phyloP scores from a whole-genome alignment of 2,329 filamentous ascomycete species.

The Aurifilum marmelostoma region DNA sequence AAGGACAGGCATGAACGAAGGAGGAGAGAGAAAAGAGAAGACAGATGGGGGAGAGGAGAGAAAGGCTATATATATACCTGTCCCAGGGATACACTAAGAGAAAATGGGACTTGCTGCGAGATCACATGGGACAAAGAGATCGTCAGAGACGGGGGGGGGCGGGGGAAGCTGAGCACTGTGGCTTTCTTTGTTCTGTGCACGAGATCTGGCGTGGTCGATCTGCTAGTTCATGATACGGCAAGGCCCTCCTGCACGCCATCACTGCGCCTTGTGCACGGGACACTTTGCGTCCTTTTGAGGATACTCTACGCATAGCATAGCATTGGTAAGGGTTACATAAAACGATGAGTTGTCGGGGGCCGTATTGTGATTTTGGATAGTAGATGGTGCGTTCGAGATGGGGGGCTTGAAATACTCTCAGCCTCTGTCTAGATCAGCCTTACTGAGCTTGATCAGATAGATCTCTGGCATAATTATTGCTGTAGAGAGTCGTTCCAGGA shows the following conservation, averaged over 20 bases:
- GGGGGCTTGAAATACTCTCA: no score
- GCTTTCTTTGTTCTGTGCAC: background rate
- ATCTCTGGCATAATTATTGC: background rate
- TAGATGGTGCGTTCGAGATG: background rate
- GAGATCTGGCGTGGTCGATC: background rate
- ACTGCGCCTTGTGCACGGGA: background rate
- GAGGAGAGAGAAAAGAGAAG: constrained; percentile 36
- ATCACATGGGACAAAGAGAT: background rate
- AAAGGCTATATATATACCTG: background rate
- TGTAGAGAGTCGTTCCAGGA: background rate
- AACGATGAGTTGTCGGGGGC: background rate
- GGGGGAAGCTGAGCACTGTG: background rate
- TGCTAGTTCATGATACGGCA: background rate
- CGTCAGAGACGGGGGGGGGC: background rate
- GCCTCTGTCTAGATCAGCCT: no score
- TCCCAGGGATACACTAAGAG: background rate
- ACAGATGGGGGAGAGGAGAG: no score
- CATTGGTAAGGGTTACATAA: no score
- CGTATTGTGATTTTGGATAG: background rate
- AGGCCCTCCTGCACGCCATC: background rate
- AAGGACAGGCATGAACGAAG: constrained; percentile 50
- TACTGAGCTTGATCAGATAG: background rate
- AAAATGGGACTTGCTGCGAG: background rate
- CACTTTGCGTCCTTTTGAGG: background rate
- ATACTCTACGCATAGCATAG: background rate